Base-by-base conservation (phyloP, 164 flowering plant species). In the Magnolia sinica region DNA sequence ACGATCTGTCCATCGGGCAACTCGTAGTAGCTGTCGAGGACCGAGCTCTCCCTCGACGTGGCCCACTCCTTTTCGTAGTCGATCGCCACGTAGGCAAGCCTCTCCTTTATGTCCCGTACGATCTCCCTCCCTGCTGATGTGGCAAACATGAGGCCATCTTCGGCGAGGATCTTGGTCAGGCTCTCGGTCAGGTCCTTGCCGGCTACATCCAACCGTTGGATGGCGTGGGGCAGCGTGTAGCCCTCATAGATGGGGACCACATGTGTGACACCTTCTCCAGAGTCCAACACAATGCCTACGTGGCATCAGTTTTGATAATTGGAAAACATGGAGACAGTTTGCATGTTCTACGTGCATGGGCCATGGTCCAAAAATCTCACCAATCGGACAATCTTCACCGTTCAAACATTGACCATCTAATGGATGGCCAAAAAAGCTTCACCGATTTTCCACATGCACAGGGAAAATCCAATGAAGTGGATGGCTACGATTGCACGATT, bases 181-280 rank as follows among this genome's bases (percentile, higher is more conserved):
- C 73, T 27, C 68, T 76, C 78, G 8, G 78, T 76, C 49, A 76
- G 73, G 27, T 76, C 78, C 10, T 73, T 64, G 1, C 78, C 78
- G 52, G 78, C 78, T 27, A 76, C 52, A 59, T 76, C 78, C 29
- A 76, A 64, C 64, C 78, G 64, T 63, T 68, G 78, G 69, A 77
- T 71, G 68, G 74, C 79, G 64, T 77, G 79, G 49, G 79, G 79
- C 50, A 77, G 75, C 1, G 71, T 75, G 73, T 77, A 72, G 11
- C 79, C 79, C 31, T 77, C 79, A 52, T 77, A 77, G 49, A 77
- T 77, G 13, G 79, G 79, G 61, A 77, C 79, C 0, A 75, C 73
- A 51, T 77, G 79, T 50, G 75, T 77, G 55, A 77, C 79, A 22
- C 79, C 79, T 50, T 77, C 75, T 22, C 79, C 79, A 52, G 84